Evolutionary conservation across 805 yeast genomes (phyloP), one percentile per base, ranked within the genome.

Genomic region (Wickerhamiella brachini): DNA sequence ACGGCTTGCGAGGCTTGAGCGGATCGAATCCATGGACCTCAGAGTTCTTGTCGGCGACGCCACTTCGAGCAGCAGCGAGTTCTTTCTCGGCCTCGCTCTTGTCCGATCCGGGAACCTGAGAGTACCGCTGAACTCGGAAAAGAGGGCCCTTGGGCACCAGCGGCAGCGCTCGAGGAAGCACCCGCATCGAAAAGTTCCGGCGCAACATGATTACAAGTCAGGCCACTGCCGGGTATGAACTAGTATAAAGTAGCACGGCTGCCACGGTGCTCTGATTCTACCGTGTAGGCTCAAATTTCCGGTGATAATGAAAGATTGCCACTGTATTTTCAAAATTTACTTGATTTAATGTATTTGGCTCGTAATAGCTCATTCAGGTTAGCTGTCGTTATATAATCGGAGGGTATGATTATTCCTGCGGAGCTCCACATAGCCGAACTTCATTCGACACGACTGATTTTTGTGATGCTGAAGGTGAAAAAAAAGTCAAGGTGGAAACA

Each of bases 1-100:
- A 69, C 13, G 94, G 95, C 61, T 85, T 79, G 55, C 72, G 58
- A 10, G 69, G 67, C 49, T 62, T 65, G 17, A 44, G 43, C 39
- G 62, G 58, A 45, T 61, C 62, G 37, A 53, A 57, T 1, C 62
- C 62, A 43, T 59, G 64, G 24, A 48, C 23, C n/a, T 48, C 48
- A 31, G 56, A 52, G 34, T 55, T 55, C 20, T 54, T 53, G 49
- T 57, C 59, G 13, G 45, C 49, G 18, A 54, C 57, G 21, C 58
- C 55, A 8, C 37, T 37, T 7, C 47, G 13, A 18, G 39, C 47
- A 5, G 20, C 17, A 15, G 38, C 39, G 13, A 20, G 15, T 41
- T 41, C n/a, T 13, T 10, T 17, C 15, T 21, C 20, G 12, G 44
- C n/a, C 3, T 41, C 24, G 18, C 20, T 17, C 13, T 37, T 37